phyloP scores from a whole-genome alignment of 2,329 filamentous ascomycete species.

The Fusarium napiforme region DNA sequence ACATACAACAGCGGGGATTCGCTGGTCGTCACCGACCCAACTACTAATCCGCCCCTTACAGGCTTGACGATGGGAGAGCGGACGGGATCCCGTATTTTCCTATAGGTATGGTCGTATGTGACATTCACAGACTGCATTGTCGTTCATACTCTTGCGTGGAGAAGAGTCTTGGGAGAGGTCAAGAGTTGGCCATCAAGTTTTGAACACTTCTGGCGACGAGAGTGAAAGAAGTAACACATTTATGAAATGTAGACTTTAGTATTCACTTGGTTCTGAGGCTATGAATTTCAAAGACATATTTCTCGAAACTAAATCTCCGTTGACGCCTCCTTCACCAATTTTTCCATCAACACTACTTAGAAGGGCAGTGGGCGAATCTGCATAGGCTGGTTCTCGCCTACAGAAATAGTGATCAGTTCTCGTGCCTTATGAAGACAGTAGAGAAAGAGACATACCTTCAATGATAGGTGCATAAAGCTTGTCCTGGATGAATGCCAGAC shows the following conservation, averaged over 20 bases:
- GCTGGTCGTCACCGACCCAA: conserved; percentile 1
- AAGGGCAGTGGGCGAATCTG: neutral
- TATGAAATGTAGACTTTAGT: neutral
- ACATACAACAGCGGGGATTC: neutral
- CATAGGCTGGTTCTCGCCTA: neutral
- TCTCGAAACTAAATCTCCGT: neutral
- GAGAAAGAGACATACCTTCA: accelerated
- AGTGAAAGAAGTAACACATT: accelerated
- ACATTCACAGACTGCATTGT: accelerated
- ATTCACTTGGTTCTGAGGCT: neutral
- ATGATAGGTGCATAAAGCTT: neutral
- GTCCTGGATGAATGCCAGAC: neutral
- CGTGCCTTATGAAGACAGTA: accelerated
- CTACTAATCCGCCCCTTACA: conserved; percentile 4
- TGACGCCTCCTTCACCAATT: accelerated
- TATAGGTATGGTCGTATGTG: conserved; percentile 5
- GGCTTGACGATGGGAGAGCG: neutral
- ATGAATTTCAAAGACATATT: neutral
- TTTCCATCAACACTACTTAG: neutral
- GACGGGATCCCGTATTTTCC: conserved; percentile 3
- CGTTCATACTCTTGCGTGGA: neutral
- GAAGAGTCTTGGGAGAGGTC: neutral
- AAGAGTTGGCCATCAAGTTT: neutral
- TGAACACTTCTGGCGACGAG: accelerated
- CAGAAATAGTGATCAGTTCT: neutral